A percentile compares a stretch with the other conserved stretches of the same genome.
phyloP scores from a whole-genome alignment of 179 eudicot genomes.

The Silene noctiflora region DNA sequence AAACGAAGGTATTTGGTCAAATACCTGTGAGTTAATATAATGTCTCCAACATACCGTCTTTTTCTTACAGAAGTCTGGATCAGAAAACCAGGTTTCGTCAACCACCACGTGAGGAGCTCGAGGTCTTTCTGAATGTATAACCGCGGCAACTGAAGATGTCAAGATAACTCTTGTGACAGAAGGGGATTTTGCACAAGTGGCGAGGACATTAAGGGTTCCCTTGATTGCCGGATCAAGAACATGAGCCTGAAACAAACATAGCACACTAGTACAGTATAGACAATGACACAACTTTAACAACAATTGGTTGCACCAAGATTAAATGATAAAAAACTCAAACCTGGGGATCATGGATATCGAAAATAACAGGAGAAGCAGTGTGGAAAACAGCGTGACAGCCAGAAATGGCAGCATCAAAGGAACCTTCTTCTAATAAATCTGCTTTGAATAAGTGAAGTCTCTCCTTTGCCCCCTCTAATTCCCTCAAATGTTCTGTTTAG shows the following conservation, averaged over 20 bases:
- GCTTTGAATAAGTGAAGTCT: slow-evolving; percentile 27
- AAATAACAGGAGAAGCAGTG: slow-evolving; percentile 30
- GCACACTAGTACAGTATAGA: not conserved
- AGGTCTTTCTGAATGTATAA: slow-evolving; percentile 15
- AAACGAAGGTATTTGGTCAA: not conserved
- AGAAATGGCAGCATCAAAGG: slow-evolving; percentile 29
- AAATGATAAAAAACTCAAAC: not conserved
- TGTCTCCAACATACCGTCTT: slow-evolving; percentile 4
- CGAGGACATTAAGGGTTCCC: slow-evolving; percentile 28
- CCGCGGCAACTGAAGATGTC: slow-evolving; percentile 28
- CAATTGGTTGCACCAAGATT: not conserved
- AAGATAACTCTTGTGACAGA: slow-evolving; percentile 23
- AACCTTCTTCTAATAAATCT: slow-evolving; percentile 23
- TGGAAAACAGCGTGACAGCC: slow-evolving; percentile 33
- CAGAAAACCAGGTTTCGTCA: slow-evolving; percentile 27
- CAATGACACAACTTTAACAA: not conserved
- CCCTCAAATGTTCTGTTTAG: slow-evolving; percentile 20
- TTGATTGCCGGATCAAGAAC: slow-evolving; percentile 29
- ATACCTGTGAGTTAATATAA: not conserved
- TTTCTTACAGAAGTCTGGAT: slow-evolving; percentile 21
- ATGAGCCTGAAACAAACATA: slow-evolving; percentile 15
- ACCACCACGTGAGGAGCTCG: slow-evolving; percentile 25
- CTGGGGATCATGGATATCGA: slow-evolving; percentile 20
- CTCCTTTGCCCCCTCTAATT: slow-evolving; percentile 25
- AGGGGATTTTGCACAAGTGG: slow-evolving; percentile 18